phyloP scores from a whole-genome alignment of 768 basidiomycete species.

The Sarcodon sp. region DNA sequence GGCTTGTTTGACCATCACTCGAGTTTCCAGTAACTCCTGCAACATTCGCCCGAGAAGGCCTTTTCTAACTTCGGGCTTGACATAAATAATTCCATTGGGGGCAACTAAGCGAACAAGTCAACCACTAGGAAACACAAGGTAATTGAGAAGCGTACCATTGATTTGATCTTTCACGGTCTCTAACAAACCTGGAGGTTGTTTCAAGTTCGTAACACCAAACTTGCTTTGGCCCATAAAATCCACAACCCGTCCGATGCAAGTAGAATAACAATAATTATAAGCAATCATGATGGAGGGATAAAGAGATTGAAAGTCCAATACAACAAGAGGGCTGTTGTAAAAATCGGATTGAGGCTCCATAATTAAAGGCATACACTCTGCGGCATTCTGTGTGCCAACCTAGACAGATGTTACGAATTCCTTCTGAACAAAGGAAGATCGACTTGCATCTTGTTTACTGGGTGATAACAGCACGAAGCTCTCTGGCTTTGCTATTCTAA shows the following conservation, averaged over 20 bases:
- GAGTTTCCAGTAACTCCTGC: conserved; percentile 80
- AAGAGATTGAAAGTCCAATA: conserved; percentile 92
- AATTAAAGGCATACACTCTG: conserved; percentile 90
- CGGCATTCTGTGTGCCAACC: conserved; percentile 95
- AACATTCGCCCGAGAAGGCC: conserved; percentile 89
- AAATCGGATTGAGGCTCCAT: conserved; percentile 92
- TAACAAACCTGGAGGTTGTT: conserved; percentile 54
- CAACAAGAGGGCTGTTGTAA: conserved; percentile 85
- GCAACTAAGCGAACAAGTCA: conserved; percentile 44
- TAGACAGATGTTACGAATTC: conserved; percentile 18
- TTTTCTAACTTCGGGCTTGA: conserved; percentile 72
- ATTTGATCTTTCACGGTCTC: conserved; percentile 65
- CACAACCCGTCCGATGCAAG: conserved; percentile 82
- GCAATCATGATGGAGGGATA: conserved; percentile 99
- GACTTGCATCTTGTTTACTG: conserved; percentile 65
- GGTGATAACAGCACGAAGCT: conserved; percentile 86
- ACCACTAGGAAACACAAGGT: not conserved
- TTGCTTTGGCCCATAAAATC: conserved; percentile 84
- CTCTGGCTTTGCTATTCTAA: conserved; percentile 93
- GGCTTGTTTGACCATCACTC: conserved; percentile 96
- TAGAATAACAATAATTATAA: conserved; percentile 96
- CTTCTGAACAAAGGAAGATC: not conserved
- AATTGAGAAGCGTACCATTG: conserved; percentile 35
- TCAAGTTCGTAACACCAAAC: conserved; percentile 71
- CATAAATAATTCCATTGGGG: conserved; percentile 92